A percentile compares a stretch with the other conserved stretches of the same genome.
phyloP scores from a whole-genome alignment of 2,329 filamentous ascomycete species.

The Periconia digitata region DNA sequence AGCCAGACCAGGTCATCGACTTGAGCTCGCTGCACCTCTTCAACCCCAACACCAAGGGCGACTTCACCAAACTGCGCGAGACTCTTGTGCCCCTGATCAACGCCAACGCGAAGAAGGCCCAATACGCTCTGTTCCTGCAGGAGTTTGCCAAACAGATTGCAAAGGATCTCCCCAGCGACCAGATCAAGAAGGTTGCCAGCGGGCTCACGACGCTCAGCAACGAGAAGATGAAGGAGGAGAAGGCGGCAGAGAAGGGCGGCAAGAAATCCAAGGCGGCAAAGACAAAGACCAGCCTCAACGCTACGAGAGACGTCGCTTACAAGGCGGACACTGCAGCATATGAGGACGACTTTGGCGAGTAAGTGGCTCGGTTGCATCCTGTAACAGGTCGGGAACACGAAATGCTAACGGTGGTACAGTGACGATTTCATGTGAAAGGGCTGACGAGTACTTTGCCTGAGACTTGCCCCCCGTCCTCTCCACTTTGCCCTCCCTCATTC shows the following conservation, averaged over 20 bases:
- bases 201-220: slow-evolving; percentile 87
- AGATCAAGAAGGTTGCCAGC: slow-evolving; percentile 95
- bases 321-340: slow-evolving; percentile 75
- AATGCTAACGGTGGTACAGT: slow-evolving; percentile 27
- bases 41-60: slow-evolving; percentile 82
- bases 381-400: too few species aligned
- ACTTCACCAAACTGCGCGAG: slow-evolving; percentile 79
- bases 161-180: slow-evolving; percentile 84
- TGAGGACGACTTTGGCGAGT: slow-evolving; percentile 85
- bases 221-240: slow-evolving; percentile 99
- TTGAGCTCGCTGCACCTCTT: slow-evolving; percentile 79
- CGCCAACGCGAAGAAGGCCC: slow-evolving; percentile 79
- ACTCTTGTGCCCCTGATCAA: slow-evolving; percentile 77
- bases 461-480: background rate
- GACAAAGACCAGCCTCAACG: slow-evolving; percentile 83
- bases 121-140: slow-evolving; percentile 86
- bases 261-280: slow-evolving; percentile 98
- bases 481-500: slow-evolving; percentile 3
- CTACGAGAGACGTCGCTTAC: slow-evolving; percentile 58
- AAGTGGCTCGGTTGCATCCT: slow-evolving; percentile 48
- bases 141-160: slow-evolving; percentile 87
- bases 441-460: background rate
- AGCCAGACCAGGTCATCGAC: slow-evolving; percentile 80
- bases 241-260: slow-evolving; percentile 85
- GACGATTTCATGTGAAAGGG: slow-evolving; percentile 44